These are phyloP conservation scores for Ophiostoma himal-ulmi DNA, from an alignment of 2,329 filamentous ascomycete species.

Conservation along the genomic window DNA sequence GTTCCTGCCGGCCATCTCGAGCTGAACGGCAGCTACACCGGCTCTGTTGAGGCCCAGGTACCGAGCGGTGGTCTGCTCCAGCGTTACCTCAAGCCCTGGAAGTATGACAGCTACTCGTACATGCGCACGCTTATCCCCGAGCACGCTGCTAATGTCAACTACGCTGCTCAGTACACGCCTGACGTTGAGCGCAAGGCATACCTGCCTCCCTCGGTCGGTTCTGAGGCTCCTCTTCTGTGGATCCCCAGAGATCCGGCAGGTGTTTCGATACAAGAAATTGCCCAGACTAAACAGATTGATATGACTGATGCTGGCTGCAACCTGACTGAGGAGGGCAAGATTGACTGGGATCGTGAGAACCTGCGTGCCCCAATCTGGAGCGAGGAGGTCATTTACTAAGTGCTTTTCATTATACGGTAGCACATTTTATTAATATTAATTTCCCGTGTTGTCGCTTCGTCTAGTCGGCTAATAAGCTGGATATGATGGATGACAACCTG, in stretches of 20 bases:
- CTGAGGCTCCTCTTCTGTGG: constrained; percentile 67
- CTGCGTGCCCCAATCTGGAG: constrained; percentile 35
- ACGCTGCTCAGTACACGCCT: constrained; percentile 53
- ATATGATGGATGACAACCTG: background rate
- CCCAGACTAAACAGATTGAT: constrained; percentile 65
- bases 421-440: constrained; percentile 7
- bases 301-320: constrained; percentile 75
- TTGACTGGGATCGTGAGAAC: constrained; percentile 35
- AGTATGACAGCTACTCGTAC: constrained; percentile 65
- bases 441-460: background rate
- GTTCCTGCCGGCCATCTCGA: constrained; percentile 22
- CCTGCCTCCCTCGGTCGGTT: constrained; percentile 63
- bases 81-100: constrained; percentile 68
- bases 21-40: constrained; percentile 24
- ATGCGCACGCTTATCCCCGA: constrained; percentile 65
- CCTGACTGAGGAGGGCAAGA: constrained; percentile 60
- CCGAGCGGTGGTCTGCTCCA: background rate
- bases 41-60: constrained; percentile 21
- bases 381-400: constrained; percentile 35
- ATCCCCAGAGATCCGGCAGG: constrained; percentile 71
- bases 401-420: background rate
- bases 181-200: constrained; percentile 64
- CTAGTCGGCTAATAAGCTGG: background rate
- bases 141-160: constrained; percentile 38
- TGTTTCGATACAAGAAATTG: constrained; percentile 70